These are phyloP conservation scores for Bacterosira constricta DNA, from an alignment of 108 stramenopile genomes.

Conservation along the genomic window DNA sequence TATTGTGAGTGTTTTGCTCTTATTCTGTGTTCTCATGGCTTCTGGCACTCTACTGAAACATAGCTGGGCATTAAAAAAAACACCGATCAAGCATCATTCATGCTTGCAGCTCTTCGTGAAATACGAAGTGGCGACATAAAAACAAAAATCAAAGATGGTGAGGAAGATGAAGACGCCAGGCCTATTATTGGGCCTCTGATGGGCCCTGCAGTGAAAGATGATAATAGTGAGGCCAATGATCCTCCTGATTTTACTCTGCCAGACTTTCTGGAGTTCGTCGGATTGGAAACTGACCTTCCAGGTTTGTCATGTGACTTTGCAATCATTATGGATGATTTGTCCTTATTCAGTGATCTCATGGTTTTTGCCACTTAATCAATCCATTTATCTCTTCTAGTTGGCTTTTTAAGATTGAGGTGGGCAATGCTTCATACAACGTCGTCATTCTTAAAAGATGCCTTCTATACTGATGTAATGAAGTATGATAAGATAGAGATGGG, in stretches of 20 bases:
- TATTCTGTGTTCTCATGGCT: too few species aligned
- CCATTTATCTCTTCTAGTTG: constrained; percentile 56
- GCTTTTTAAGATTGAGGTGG: constrained; percentile 74
- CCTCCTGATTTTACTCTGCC: constrained; percentile 60
- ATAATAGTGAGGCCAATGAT: constrained; percentile 56
- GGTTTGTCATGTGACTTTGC: background rate
- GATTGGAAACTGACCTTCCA: constrained; percentile 47
- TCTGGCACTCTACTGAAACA: too few species aligned
- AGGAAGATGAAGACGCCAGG: constrained; percentile 37
- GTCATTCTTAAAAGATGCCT: constrained; percentile 61
- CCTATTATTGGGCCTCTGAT: constrained; percentile 63
- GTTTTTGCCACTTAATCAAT: too few species aligned
- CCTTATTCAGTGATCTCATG: background rate
- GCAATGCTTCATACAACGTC: constrained; percentile 63
- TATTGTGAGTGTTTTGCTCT: too few species aligned
- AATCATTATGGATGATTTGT: background rate
- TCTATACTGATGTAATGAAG: constrained; percentile 60
- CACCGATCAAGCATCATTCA: constrained; percentile 68
- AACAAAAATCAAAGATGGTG: constrained; percentile 39
- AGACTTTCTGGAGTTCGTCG: constrained; percentile 64
- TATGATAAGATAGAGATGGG: constrained; percentile 68
- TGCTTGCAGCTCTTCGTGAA: constrained; percentile 77
- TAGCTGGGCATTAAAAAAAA: constrained; percentile 55
- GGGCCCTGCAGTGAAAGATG: constrained; percentile 70
- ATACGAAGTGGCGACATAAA: constrained; percentile 66